A percentile compares a stretch with the other conserved stretches of the same genome.
These are phyloP conservation scores for Solanum paucissectum DNA, from an alignment of 257 asterid species.

Conservation along the genomic window DNA sequence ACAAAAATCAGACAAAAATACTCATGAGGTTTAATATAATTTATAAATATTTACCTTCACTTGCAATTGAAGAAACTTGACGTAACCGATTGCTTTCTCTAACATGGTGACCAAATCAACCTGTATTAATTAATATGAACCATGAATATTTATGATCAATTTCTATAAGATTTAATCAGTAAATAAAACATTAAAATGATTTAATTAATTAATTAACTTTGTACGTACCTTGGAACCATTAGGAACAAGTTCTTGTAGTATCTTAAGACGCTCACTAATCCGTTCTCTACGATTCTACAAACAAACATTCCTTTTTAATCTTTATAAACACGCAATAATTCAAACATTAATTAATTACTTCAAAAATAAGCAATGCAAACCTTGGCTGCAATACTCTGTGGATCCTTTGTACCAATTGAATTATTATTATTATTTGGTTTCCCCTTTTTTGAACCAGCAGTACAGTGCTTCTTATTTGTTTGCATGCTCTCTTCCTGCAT, in stretches of 20 bases:
- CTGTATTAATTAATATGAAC: slow-evolving; percentile 16
- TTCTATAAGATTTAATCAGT: not conserved
- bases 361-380: slow-evolving; percentile 9
- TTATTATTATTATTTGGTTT: slow-evolving; percentile 26
- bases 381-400: slow-evolving; percentile 93
- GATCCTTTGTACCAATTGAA: slow-evolving; percentile 44
- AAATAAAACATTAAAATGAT: not conserved
- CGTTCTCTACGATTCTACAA: slow-evolving; percentile 25
- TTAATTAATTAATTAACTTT: not conserved
- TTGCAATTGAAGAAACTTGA: slow-evolving; percentile 85
- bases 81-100: slow-evolving; percentile 84
- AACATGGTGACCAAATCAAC: slow-evolving; percentile 96
- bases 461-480: slow-evolving; percentile 59
- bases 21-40: not conserved
- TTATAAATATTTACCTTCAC: slow-evolving; percentile 45
- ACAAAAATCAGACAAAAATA: not conserved
- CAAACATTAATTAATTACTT: not conserved
- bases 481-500: slow-evolving; percentile 49
- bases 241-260: slow-evolving; percentile 80
- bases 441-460: slow-evolving; percentile 24
- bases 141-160: not conserved
- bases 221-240: slow-evolving; percentile 90
- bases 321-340: not conserved
- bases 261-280: slow-evolving; percentile 77
- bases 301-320: slow-evolving; percentile 6